Evolutionary conservation across 148 eudicot genomes (phyloP), one percentile per base, ranked within the genome.

Genomic region (Polygonum aviculare): DNA sequence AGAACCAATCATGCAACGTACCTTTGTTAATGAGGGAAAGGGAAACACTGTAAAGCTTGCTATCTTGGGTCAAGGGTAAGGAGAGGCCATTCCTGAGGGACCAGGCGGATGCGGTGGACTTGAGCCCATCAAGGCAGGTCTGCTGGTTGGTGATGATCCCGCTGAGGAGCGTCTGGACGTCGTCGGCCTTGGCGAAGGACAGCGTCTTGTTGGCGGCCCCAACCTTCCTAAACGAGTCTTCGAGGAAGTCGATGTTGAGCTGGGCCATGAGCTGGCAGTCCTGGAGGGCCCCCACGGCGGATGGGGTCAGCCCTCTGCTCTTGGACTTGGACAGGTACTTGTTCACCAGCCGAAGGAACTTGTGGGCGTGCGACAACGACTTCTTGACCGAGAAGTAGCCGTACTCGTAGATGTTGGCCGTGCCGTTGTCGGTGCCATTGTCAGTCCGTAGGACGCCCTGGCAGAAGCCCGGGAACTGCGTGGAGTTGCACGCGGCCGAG

Each of bases 401-500:
- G 26, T 87, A 94, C 18, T 94, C 91, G 57, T 91, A 87, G 14
- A 88, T 86, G 40, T 77, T 88, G 49, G 85, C 88, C 0, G 88
- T 78, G 12, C 78, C 77, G 79, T 87, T 86, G 54, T 77, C 74
- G 0, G 88, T 78, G 12, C 78, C 77, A 78, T 87, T 86, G 54
- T 77, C 74, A 38, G 76, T 81, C 2, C 84, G 86, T 9, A 94
- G 90, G 21, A 87, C 77, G 4, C 79, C 69, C 49, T 54, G 81
- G 81, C 98, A 94, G 72, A 79, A 85, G n/a, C 81, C 50, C 38
- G 98, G 98, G 72, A 84, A 85, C 21, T 82, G 94, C 12, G 98
- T 94, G 69, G 78, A 76, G 7, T 85, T 83, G 84, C 98, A 94
- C 2, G 83, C 72, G 4, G 89, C 78, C 2, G 84, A 54, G 39